phyloP scores from a whole-genome alignment of 164 flowering plant genomes.

The Vitis vinifera region DNA sequence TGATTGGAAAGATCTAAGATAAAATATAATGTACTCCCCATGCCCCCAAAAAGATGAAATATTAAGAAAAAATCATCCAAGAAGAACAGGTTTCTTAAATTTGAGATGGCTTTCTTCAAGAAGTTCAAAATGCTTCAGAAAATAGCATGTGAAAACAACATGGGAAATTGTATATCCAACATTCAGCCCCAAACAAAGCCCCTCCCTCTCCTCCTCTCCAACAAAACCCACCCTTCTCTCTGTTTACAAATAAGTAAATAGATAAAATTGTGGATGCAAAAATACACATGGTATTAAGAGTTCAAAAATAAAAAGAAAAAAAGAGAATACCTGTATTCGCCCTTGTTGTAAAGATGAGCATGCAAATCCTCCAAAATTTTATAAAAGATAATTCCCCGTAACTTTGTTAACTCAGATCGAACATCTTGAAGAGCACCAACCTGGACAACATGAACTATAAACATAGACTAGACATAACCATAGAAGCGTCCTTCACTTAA shows the following conservation, averaged over 20 bases:
- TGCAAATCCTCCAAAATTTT: slow-evolving; percentile 94
- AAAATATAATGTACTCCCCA: too few relatives aligned
- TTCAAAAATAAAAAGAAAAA: not conserved
- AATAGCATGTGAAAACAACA: not conserved
- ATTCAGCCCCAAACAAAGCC: not conserved
- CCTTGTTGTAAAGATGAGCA: slow-evolving; percentile 90
- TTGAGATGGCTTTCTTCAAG: not conserved
- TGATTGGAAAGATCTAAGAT: not conserved
- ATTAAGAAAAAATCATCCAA: not conserved
- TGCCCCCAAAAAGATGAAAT: too few relatives aligned
- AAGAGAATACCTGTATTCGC: slow-evolving; percentile 76
- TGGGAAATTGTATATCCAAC: not conserved
- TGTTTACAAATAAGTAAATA: too few relatives aligned
- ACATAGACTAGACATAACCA: not conserved
- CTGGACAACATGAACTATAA: slow-evolving; percentile 33
- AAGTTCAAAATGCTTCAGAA: not conserved
- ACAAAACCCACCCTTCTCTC: too few relatives aligned
- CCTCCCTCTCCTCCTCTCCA: too few relatives aligned
- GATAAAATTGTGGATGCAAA: too few relatives aligned
- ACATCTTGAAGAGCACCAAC: slow-evolving; percentile 99
- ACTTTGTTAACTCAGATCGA: slow-evolving; percentile 82
- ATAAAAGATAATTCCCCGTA: slow-evolving; percentile 85
- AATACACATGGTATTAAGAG: too few relatives aligned
- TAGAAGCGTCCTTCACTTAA: too few relatives aligned
- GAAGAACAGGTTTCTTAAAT: not conserved